Conservation (phyloP, 208 protist genomes). For the Trypanosoma theileri region DNA sequence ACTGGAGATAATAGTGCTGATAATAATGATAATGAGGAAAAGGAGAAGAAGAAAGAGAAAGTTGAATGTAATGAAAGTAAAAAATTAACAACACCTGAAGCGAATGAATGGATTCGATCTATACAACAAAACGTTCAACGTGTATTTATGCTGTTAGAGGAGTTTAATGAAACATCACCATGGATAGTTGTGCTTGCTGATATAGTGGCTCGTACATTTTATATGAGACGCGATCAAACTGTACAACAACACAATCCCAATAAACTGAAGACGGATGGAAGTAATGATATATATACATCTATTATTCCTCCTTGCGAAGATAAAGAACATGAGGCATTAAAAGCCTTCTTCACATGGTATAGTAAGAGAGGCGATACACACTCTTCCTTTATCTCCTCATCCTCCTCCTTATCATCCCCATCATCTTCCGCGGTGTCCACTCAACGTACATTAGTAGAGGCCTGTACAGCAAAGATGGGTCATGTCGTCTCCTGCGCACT, state of each 20-base stretch:
- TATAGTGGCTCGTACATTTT: conserved; percentile 9
- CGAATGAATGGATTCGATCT: conserved; percentile 15
- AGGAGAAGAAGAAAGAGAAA: background rate
- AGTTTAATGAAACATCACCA: conserved; percentile 22
- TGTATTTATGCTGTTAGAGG: conserved; percentile 15
- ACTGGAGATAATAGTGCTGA: background rate
- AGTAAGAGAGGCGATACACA: background rate
- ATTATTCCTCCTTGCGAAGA: background rate
- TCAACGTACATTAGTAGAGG: conserved; percentile 16
- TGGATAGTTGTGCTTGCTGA: conserved; percentile 25
- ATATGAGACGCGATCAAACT: background rate
- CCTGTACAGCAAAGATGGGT: conserved; percentile 18
- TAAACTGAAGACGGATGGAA: background rate
- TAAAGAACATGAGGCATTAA: conserved; percentile 12
- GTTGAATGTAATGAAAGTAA: background rate
- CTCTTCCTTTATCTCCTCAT: background rate
- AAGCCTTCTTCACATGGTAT: conserved; percentile 6
- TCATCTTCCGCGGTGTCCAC: background rate
- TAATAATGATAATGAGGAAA: background rate
- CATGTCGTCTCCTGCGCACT: conserved; percentile 25
- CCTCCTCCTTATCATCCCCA: too few species aligned
- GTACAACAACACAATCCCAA: background rate
- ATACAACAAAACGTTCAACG: conserved; percentile 19
- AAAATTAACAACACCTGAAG: conserved; percentile 7
- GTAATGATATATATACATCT: background rate